Percentiles rank a stretch among this genome's conserved stretches.
phyloP scores from a whole-genome alignment of 306 rosid genomes.

The Glycine soja region DNA sequence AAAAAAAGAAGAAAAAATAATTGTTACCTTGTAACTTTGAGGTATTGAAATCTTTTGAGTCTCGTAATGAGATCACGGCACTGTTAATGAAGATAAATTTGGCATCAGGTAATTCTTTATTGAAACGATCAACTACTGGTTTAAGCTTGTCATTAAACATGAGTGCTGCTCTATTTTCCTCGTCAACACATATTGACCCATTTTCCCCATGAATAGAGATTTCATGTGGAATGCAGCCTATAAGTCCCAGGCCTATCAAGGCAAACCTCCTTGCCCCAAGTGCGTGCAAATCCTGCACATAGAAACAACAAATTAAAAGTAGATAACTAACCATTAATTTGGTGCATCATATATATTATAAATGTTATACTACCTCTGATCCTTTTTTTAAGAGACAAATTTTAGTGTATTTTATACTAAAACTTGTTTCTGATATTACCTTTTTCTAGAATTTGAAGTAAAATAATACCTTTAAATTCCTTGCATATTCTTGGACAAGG shows the following conservation, averaged over 20 bases:
- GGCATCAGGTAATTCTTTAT: slow-evolving; percentile 45
- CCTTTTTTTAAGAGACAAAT: background rate
- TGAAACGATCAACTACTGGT: slow-evolving; percentile 50
- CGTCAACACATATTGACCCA: slow-evolving; percentile 56
- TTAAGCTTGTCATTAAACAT: slow-evolving; percentile 57
- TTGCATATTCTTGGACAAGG: slow-evolving; percentile 48
- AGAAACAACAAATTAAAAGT: background rate
- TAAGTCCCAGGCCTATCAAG: slow-evolving; percentile 50
- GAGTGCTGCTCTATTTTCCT: slow-evolving; percentile 41
- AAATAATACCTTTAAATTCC: slow-evolving; percentile 47
- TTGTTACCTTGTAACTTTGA: background rate
- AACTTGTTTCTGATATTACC: no score
- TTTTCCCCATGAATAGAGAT: slow-evolving; percentile 42
- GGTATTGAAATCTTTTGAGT: background rate
- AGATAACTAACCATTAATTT: background rate
- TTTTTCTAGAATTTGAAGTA: background rate
- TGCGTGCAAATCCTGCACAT: slow-evolving; percentile 51
- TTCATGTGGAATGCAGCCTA: slow-evolving; percentile 74
- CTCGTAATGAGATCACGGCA: background rate
- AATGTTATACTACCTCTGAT: background rate
- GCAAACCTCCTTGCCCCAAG: slow-evolving; percentile 74
- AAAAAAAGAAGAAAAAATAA: background rate
- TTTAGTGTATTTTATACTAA: no score
- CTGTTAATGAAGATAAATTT: slow-evolving; percentile 46
- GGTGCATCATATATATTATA: background rate